Percentiles rank a stretch among this genome's conserved stretches.
These are phyloP conservation scores for Backusella mclennaniae DNA, from an alignment of 192 early-diverging fungal genomes.

Conservation along the genomic window DNA sequence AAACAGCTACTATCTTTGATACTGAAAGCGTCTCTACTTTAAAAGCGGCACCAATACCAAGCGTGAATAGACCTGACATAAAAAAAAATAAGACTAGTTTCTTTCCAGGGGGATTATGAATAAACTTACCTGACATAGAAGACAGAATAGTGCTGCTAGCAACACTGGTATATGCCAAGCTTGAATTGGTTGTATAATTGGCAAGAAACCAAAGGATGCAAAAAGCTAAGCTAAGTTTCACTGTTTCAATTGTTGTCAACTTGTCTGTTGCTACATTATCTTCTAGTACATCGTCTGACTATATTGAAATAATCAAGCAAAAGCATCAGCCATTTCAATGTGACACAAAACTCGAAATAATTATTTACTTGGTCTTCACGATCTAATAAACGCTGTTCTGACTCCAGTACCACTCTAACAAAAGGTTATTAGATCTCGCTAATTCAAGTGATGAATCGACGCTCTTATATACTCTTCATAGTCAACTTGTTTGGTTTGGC, in stretches of 20 bases:
- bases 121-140: slow-evolving; percentile 59
- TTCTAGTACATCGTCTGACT: not conserved
- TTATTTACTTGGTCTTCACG: not conserved
- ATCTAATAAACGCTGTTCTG: not conserved
- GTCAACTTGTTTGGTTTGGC: not conserved
- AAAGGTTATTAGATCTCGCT: not conserved
- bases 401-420: not conserved
- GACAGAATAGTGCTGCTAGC: slow-evolving; percentile 73
- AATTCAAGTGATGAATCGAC: not conserved
- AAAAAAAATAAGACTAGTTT: slow-evolving; percentile 25
- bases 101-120: no score
- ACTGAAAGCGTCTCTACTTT: slow-evolving; percentile 61
- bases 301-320: not conserved
- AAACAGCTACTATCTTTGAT: slow-evolving; percentile 56
- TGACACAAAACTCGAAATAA: not conserved
- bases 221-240: slow-evolving; percentile 61
- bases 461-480: not conserved
- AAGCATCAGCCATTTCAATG: not conserved
- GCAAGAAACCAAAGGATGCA: slow-evolving; percentile 81
- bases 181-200: slow-evolving; percentile 71
- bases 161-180: slow-evolving; percentile 72
- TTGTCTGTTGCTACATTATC: not conserved
- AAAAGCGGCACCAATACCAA: slow-evolving; percentile 58
- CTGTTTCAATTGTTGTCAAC: slow-evolving; percentile 42
- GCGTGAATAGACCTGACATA: slow-evolving; percentile 74